Conservation (phyloP, 2,329 filamentous ascomycete genomes). For the Pleurostoma richardsiae region DNA sequence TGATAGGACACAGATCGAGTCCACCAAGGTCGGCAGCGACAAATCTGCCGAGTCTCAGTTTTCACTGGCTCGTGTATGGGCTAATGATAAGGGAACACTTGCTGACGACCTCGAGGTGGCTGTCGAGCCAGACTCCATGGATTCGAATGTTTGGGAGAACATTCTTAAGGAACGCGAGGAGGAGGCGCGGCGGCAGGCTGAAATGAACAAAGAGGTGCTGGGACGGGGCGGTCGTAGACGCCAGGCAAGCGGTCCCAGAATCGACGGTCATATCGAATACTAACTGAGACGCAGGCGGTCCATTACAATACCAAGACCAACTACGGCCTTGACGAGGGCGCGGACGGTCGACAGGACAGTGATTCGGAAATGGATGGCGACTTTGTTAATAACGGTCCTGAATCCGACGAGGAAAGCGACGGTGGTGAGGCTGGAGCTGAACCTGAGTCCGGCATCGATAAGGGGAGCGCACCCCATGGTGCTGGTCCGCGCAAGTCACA, state of each 20-base stretch:
- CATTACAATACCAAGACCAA: conserved; percentile 6
- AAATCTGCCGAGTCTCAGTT: conserved; percentile 72
- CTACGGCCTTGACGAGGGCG: conserved; percentile 4
- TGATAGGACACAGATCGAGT: conserved; percentile 78
- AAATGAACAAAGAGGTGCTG: conserved; percentile 65
- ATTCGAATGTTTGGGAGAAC: conserved; percentile 78
- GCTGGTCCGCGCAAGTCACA: too few species aligned
- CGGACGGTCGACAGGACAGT: background rate
- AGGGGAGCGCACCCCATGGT: too few species aligned
- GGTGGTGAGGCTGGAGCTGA: background rate
- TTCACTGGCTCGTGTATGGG: conserved; percentile 87
- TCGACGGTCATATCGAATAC: background rate
- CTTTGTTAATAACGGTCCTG: conserved; percentile 8
- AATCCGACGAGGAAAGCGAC: conserved; percentile 5
- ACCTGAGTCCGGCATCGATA: too few species aligned
- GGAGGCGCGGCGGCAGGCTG: conserved; percentile 68
- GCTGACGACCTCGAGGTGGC: conserved; percentile 55
- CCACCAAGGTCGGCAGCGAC: conserved; percentile 60
- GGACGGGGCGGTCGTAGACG: conserved; percentile 79
- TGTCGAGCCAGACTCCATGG: conserved; percentile 49
- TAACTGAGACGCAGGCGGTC: conserved; percentile 4
- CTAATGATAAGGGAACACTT: conserved; percentile 68
- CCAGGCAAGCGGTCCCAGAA: conserved; percentile 31
- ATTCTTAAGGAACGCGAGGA: conserved; percentile 81
- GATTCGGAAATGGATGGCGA: conserved; percentile 9